phyloP scores from a whole-genome alignment of 2,329 filamentous ascomycete genomes.

The Paecilomyces variotii region DNA sequence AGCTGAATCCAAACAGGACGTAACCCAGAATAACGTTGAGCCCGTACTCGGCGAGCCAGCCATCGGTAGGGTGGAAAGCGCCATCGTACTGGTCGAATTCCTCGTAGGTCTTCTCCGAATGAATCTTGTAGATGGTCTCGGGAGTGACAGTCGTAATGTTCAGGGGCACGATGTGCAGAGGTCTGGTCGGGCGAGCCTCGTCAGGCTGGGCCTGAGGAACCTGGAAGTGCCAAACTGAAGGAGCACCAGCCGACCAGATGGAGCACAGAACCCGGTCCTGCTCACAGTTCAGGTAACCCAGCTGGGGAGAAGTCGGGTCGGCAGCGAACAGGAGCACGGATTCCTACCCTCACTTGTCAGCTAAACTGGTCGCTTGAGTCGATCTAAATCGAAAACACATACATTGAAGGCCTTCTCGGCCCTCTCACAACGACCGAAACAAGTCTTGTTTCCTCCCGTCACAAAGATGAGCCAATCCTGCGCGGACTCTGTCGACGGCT shows the following conservation, averaged over 20 bases:
- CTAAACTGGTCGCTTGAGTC: neutral
- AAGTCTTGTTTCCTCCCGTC: constrained; percentile 58
- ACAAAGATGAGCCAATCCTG: constrained; percentile 54
- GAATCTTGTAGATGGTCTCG: constrained; percentile 49
- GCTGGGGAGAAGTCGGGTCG: constrained; percentile 46
- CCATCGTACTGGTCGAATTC: constrained; percentile 48
- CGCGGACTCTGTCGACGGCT: constrained; percentile 26
- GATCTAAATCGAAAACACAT: constrained; percentile 12
- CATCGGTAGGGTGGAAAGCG: constrained; percentile 54
- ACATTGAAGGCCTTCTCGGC: constrained; percentile 48
- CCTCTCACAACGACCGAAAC: constrained; percentile 50
- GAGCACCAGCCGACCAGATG: constrained; percentile 50
- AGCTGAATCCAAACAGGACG: constrained; percentile 46
- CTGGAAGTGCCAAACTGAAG: constrained; percentile 50
- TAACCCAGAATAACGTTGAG: constrained; percentile 50
- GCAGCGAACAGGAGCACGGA: constrained; percentile 47
- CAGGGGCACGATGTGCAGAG: constrained; percentile 46
- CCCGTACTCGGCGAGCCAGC: constrained; percentile 45
- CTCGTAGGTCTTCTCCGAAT: constrained; percentile 50
- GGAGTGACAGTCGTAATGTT: constrained; percentile 52
- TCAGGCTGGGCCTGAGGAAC: constrained; percentile 46
- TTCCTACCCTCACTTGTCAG: constrained; percentile 32
- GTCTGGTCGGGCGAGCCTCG: constrained; percentile 45
- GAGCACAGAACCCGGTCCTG: constrained; percentile 51
- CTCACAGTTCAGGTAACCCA: constrained; percentile 55